A percentile compares a stretch with the other conserved stretches of the same genome.
Evolutionary conservation across 768 basidiomycete species (phyloP).

Genomic region (Leccinum rimulosum): DNA sequence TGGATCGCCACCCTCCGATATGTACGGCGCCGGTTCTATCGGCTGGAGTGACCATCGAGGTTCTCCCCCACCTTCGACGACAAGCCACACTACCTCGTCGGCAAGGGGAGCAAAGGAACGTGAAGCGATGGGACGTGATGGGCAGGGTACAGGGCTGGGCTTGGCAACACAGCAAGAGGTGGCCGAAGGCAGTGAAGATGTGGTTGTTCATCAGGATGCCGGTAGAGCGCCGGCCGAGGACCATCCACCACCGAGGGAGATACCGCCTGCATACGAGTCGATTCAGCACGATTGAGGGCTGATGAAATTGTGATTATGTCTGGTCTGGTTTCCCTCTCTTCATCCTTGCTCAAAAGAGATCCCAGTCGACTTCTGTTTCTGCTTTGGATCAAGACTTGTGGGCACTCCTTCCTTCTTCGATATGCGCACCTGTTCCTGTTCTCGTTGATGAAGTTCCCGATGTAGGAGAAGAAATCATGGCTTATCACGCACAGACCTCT

Average conservation of each 20-base stretch:
- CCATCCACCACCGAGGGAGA: slow-evolving; percentile 20
- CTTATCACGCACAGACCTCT: slow-evolving; percentile 2
- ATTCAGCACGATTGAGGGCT: slow-evolving; percentile 19
- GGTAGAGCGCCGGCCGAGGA: slow-evolving; percentile 24
- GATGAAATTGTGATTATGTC: not conserved
- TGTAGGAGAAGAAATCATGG: slow-evolving; percentile 1
- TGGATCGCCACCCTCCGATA: slow-evolving; percentile 2
- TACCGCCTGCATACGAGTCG: slow-evolving; percentile 30
- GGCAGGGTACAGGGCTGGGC: slow-evolving; percentile 13
- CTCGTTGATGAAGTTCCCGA: not conserved
- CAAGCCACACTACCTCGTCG: slow-evolving; percentile 13
- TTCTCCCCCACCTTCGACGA: slow-evolving; percentile 26
- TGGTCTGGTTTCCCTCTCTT: not conserved
- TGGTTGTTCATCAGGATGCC: slow-evolving; percentile 29
- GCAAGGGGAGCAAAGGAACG: slow-evolving; percentile 22
- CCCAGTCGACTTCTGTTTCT: not conserved
- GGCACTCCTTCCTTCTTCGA: not conserved
- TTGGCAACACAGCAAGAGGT: slow-evolving; percentile 24
- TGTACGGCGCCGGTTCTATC: slow-evolving; percentile 12
- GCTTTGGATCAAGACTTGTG: not conserved
- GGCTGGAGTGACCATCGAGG: slow-evolving; percentile 21
- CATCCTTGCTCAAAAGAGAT: not conserved
- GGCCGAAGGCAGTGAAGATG: slow-evolving; percentile 19
- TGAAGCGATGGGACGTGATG: slow-evolving; percentile 21
- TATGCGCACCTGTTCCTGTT: not conserved